A percentile compares a stretch with the other conserved stretches of the same genome.
phyloP scores from a whole-genome alignment of 2,329 filamentous ascomycete genomes.

The Talaromyces sp. region DNA sequence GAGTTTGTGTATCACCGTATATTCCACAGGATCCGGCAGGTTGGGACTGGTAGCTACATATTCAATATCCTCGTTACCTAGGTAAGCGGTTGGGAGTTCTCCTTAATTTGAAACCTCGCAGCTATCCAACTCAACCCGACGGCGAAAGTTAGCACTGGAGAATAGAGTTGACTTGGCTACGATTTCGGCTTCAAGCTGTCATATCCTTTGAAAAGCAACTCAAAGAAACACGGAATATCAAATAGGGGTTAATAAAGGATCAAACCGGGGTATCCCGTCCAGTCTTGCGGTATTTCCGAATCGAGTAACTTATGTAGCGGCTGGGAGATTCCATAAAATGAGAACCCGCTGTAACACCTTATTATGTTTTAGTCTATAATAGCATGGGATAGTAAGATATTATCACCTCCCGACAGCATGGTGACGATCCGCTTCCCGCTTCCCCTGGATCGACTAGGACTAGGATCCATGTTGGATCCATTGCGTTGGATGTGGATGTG shows the following conservation, averaged over 20 bases:
- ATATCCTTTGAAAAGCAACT: too few species aligned
- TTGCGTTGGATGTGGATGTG: neutral
- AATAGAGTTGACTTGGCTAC: too few species aligned
- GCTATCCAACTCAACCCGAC: too few species aligned
- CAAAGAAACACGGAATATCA: too few species aligned
- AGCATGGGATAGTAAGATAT: neutral
- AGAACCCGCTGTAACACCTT: neutral
- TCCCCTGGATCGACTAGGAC: slow-evolving; percentile 8
- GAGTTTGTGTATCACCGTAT: neutral
- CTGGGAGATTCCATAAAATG: neutral
- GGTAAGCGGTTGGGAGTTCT: too few species aligned
- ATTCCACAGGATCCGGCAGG: neutral
- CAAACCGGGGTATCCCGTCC: neutral
- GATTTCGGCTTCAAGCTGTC: too few species aligned
- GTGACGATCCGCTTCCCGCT: slow-evolving; percentile 4
- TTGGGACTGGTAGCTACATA: neutral
- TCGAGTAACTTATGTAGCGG: neutral
- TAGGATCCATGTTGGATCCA: slow-evolving; percentile 1
- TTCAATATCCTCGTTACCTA: too few species aligned
- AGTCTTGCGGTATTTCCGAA: neutral
- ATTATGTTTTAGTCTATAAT: neutral
- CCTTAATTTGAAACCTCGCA: too few species aligned
- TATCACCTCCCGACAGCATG: neutral
- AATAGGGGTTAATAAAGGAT: neutral
- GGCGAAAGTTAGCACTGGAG: too few species aligned